Conservation (phyloP, 106 monocot genomes). For the Dendrobium huoshanense region DNA sequence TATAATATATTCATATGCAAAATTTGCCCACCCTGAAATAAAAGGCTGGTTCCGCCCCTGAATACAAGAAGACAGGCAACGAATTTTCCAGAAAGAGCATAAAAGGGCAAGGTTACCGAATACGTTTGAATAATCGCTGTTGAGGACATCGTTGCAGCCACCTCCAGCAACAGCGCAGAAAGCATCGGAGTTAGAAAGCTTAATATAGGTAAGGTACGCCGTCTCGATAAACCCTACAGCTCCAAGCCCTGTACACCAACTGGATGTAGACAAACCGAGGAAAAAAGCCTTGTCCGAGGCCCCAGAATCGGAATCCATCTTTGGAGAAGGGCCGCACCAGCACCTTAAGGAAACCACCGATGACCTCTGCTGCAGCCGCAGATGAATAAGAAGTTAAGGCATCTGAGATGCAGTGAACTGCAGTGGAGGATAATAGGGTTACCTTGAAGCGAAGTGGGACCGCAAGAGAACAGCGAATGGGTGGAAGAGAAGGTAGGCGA, state of each 20-base stretch:
- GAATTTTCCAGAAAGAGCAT: not conserved
- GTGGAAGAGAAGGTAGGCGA: constrained; percentile 3
- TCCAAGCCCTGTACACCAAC: constrained; percentile 64
- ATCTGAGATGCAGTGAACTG: not conserved
- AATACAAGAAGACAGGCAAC: not conserved
- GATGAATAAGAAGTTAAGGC: not conserved
- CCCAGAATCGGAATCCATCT: constrained; percentile 2
- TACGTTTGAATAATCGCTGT: constrained; percentile 71
- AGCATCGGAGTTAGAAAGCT: constrained; percentile 60
- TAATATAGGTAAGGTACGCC: constrained; percentile 65
- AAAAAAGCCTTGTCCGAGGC: constrained; percentile 7
- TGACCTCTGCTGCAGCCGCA: not conserved
- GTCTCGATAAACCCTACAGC: constrained; percentile 75
- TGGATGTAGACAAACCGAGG: constrained; percentile 41
- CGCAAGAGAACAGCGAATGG: not conserved
- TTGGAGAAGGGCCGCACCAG: constrained; percentile 20
- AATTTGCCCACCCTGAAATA: too few species aligned
- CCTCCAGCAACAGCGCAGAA: constrained; percentile 79
- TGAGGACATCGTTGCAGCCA: constrained; percentile 78
- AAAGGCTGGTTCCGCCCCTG: too few species aligned
- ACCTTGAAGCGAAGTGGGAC: constrained; percentile 12
- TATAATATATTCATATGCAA: too few species aligned
- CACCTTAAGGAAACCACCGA: constrained; percentile 12
- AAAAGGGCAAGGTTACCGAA: constrained; percentile 37
- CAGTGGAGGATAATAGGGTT: not conserved